phyloP scores from a whole-genome alignment of 2,329 filamentous ascomycete genomes.

The Aspergillus bombycis region DNA sequence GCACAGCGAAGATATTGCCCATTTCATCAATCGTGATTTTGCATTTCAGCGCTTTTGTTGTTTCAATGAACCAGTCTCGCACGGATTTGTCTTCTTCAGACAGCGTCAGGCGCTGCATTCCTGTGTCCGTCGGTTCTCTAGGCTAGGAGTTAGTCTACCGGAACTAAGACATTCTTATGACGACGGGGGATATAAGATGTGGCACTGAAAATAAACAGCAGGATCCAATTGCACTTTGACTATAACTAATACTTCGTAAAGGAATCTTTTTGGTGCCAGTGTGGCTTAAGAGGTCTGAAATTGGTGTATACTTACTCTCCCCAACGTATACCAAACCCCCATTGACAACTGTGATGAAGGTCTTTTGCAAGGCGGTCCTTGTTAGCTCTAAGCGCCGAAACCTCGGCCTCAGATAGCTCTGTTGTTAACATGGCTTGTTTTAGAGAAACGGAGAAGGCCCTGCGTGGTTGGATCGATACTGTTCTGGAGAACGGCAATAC shows the following conservation, averaged over 20 bases:
- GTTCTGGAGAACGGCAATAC: not conserved
- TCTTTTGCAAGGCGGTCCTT: constrained; percentile 63
- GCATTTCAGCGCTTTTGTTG: constrained; percentile 66
- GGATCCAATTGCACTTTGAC: not conserved
- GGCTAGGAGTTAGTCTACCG: constrained; percentile 1
- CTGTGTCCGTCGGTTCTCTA: constrained; percentile 62
- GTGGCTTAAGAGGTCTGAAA: not conserved
- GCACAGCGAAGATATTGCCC: constrained; percentile 78
- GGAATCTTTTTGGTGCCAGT: not conserved
- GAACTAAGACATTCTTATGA: not conserved
- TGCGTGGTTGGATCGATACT: constrained; percentile 9
- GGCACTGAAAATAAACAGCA: not conserved
- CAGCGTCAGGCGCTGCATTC: constrained; percentile 75
- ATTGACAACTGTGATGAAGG: constrained; percentile 68
- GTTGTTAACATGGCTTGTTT: constrained; percentile 40
- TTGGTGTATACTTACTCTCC: constrained; percentile 58
- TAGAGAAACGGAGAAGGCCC: constrained; percentile 17
- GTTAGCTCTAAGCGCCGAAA: constrained; percentile 60
- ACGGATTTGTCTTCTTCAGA: constrained; percentile 71
- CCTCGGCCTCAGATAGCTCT: constrained; percentile 53
- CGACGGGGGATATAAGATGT: not conserved
- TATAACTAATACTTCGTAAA: not conserved
- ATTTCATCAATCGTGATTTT: constrained; percentile 71
- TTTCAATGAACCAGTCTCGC: constrained; percentile 74
- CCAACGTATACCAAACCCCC: constrained; percentile 68